phyloP scores from a whole-genome alignment of 192 early-diverging fungal species.

The Podila minutissima region DNA sequence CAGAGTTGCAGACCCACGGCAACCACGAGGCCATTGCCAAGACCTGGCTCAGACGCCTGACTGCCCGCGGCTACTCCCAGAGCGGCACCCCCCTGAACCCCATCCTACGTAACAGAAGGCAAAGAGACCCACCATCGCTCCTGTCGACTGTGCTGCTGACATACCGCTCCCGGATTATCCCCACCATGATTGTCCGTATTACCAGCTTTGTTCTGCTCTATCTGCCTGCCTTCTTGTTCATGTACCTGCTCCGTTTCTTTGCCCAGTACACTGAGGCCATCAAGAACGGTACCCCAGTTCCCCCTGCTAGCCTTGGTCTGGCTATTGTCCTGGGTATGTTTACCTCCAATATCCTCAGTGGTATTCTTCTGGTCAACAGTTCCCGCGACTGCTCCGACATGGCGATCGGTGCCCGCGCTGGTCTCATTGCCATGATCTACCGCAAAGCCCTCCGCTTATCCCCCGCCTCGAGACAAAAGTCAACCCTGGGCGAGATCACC shows the following conservation, averaged over 20 bases:
- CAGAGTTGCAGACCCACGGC: slow-evolving; percentile 2
- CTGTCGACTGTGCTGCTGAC: slow-evolving; percentile 12
- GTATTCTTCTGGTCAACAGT: slow-evolving; percentile 22
- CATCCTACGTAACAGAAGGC: background rate
- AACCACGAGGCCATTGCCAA: slow-evolving; percentile 23
- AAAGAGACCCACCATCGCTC: slow-evolving; percentile 19
- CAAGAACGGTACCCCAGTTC: slow-evolving; percentile 20
- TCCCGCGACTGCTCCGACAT: slow-evolving; percentile 57
- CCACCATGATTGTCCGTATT: slow-evolving; percentile 17
- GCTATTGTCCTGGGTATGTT: slow-evolving; percentile 38
- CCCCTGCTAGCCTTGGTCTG: slow-evolving; percentile 12
- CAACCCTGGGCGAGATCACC: slow-evolving; percentile 40
- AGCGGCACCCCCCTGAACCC: background rate
- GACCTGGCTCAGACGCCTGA: slow-evolving; percentile 11
- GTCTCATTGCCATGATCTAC: slow-evolving; percentile 81
- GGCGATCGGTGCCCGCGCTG: slow-evolving; percentile 73
- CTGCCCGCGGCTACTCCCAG: background rate
- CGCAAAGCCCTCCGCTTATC: slow-evolving; percentile 82
- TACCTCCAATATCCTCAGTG: slow-evolving; percentile 16
- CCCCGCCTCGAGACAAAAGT: slow-evolving; percentile 45
- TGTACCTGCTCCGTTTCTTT: slow-evolving; percentile 29
- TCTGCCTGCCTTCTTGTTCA: slow-evolving; percentile 25
- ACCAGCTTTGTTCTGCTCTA: slow-evolving; percentile 25
- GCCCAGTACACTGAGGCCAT: slow-evolving; percentile 34
- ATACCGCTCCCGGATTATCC: slow-evolving; percentile 16